These are phyloP conservation scores for Rhizopus arrhizus DNA, from an alignment of 371 early-diverging fungal genomes.

Conservation along the genomic window DNA sequence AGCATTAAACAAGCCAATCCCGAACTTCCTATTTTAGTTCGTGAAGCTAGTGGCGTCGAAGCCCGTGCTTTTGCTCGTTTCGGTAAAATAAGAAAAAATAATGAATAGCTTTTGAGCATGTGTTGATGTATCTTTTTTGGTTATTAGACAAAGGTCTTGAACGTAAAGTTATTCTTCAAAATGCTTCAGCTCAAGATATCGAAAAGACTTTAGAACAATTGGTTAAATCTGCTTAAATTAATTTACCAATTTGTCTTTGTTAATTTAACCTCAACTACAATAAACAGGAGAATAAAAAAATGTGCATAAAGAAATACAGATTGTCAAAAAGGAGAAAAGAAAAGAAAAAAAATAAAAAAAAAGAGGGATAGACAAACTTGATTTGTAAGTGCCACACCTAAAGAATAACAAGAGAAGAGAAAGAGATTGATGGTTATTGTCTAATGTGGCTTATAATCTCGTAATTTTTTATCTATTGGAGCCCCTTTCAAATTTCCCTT, in stretches of 20 bases:
- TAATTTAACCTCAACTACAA: conserved; percentile 3
- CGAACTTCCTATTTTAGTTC: conserved; percentile 84
- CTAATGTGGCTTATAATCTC: conserved; percentile 13
- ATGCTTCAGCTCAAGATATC: conserved; percentile 72
- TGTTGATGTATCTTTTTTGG: background rate
- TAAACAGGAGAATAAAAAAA: conserved; percentile 7
- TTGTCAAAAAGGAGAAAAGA: no score
- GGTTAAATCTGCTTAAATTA: conserved; percentile 49
- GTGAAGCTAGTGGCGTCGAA: conserved; percentile 86
- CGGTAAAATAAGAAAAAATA: conserved; percentile 55
- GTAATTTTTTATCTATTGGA: background rate
- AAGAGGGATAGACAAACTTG: no score
- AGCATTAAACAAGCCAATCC: conserved; percentile 86
- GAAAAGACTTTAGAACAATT: conserved; percentile 69
- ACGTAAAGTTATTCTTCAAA: conserved; percentile 76
- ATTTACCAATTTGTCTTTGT: background rate
- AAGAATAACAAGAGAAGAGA: no score
- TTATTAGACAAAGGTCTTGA: conserved; percentile 83
- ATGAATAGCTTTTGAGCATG: background rate
- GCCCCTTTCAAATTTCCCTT: conserved; percentile 3
- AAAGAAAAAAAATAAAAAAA: no score
- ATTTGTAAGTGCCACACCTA: no score
- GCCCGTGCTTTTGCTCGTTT: conserved; percentile 90
- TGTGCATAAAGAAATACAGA: no score
- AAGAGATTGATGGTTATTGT: background rate